A percentile compares a stretch with the other conserved stretches of the same genome.
Conservation (phyloP, 2,329 filamentous ascomycete species). For the Dichotomopilus funicola region DNA sequence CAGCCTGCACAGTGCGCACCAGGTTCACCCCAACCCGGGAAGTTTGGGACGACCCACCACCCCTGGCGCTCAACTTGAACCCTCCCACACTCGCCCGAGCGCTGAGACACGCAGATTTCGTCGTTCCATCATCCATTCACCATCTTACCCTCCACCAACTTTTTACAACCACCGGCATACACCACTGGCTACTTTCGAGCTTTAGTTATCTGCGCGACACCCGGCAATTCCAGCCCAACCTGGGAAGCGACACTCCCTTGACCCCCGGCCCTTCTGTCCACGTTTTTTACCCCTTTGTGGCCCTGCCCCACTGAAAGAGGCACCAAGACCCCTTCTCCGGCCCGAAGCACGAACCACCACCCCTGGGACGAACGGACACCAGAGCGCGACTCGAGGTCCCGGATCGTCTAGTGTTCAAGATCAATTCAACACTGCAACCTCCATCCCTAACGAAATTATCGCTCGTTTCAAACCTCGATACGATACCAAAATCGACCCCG, state of each 20-base stretch:
- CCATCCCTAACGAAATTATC: neutral
- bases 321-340: neutral
- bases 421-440: neutral
- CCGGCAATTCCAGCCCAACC: neutral
- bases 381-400: slow-evolving; percentile 3
- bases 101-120: slow-evolving; percentile 14
- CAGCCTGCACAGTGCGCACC: slow-evolving; percentile 7
- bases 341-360: slow-evolving; percentile 7
- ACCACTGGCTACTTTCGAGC: neutral
- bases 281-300: slow-evolving; percentile 7
- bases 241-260: neutral
- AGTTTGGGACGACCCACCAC: slow-evolving; percentile 18
- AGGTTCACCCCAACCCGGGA: slow-evolving; percentile 17
- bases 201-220: slow-evolving; percentile 4
- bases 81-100: slow-evolving; percentile 15
- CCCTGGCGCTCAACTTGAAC: slow-evolving; percentile 4
- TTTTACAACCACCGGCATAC: neutral
- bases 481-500: neutral
- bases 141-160: neutral
- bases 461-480: neutral
- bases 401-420: neutral
- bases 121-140: slow-evolving; percentile 1
- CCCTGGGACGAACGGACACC: neutral
- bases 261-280: neutral
- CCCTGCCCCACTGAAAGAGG: slow-evolving; percentile 8